Evolutionary conservation across 345 rosid species (phyloP), one percentile per base, ranked within the genome.

Genomic region (Salix dunnii): DNA sequence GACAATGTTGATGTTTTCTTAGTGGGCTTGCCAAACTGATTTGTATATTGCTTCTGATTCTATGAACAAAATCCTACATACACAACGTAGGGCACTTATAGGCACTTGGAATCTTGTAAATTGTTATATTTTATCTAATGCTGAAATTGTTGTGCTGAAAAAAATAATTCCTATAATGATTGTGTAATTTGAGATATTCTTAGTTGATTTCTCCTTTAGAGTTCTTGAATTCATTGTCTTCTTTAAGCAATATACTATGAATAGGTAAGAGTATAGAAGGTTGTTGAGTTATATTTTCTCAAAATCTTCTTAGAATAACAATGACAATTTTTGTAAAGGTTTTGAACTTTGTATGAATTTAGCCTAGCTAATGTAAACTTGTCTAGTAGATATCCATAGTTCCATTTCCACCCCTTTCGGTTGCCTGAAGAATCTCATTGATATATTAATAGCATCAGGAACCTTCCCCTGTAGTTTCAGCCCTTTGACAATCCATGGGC

Each of bases 341-440:
- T n/a, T 27, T 42, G 60, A 40, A 49, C 42, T 48, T n/a, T 30
- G 46, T 11, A 63, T 10, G n/a, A 42, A 31, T 27, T 23, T 6
- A 13, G 27, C 31, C 14, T 62, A 11, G 31, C 66, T 62, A 28
- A 62, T 62, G 6, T 27, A 23, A 23, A 23, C 30, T 62, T 62
- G 14, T 62, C 25, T 28, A 6, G 14, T 62, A 9, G 27, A 23
- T 4, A 7, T 62, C 14, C 66, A 8, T 7, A 62, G 11, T 27
- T 62, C 25, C 30, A 21, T 23, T 62, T 25, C 66, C 27, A 13
- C 27, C 66, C 9, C 30, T 66, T 18, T 33, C 65, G 51, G 11
- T 78, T 78, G 27, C 63, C 51, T 71, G 75, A 65, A 73, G 25
- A 35, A 53, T 43, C 31, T 23, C 55, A 23, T 31, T 65, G 38